These are phyloP conservation scores for Sarocladium brachiariae DNA, from an alignment of 2,329 filamentous ascomycete genomes.

Conservation along the genomic window DNA sequence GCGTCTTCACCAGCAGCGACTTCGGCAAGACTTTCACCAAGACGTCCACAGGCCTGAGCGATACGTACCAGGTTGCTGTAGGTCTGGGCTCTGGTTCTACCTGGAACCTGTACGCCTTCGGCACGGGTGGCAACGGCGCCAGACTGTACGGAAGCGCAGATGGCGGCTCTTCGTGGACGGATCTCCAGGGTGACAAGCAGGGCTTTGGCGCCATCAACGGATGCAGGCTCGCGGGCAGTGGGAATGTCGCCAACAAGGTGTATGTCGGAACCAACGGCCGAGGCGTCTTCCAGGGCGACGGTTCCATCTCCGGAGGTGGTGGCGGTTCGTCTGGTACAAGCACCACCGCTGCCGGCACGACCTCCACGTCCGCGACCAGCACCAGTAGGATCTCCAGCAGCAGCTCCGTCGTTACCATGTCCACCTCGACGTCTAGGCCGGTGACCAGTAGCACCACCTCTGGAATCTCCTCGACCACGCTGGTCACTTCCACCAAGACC, in stretches of 20 bases:
- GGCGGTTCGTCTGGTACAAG: constrained; percentile 2
- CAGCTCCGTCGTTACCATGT: constrained; percentile 1
- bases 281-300: constrained; percentile 5
- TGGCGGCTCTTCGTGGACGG: constrained; percentile 35
- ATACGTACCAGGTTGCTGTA: constrained; percentile 36
- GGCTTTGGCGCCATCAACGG: constrained; percentile 37
- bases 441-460: constrained; percentile 5
- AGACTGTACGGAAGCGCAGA: constrained; percentile 40
- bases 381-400: not conserved
- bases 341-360: not conserved
- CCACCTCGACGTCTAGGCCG: constrained; percentile 5
- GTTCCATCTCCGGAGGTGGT: constrained; percentile 3
- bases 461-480: constrained; percentile 1
- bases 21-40: constrained; percentile 41
- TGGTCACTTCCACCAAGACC: constrained; percentile 8
- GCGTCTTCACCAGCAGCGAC: constrained; percentile 47
- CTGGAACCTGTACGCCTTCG: constrained; percentile 44
- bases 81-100: constrained; percentile 33
- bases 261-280: constrained; percentile 43
- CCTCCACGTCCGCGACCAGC: constrained; percentile 5
- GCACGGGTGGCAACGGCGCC: constrained; percentile 32
- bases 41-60: constrained; percentile 26
- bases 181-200: constrained; percentile 37
- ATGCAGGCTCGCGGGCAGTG: constrained; percentile 35
- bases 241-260: constrained; percentile 36